A percentile compares a stretch with the other conserved stretches of the same genome.
These are phyloP conservation scores for Dictyostelium intermedium DNA, from an alignment of 78 protist species.

Conservation along the genomic window DNA sequence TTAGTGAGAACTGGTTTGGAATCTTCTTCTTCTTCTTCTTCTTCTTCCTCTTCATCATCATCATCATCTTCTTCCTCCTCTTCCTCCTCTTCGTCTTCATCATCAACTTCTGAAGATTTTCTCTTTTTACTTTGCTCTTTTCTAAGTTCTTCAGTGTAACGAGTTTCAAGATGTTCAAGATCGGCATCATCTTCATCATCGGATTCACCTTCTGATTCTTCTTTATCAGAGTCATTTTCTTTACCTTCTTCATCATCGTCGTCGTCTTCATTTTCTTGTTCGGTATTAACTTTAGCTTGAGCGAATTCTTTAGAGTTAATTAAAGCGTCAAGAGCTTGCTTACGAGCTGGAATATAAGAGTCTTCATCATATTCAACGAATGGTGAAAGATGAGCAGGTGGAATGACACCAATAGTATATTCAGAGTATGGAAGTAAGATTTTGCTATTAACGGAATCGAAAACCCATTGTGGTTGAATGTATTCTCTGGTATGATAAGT, in stretches of 20 bases:
- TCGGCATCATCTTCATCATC: conserved; percentile 60
- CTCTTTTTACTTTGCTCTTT: neutral
- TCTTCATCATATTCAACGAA: conserved; percentile 84
- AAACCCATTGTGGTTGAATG: conserved; percentile 98
- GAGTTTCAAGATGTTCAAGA: conserved; percentile 22
- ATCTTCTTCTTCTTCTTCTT: neutral
- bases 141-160: conserved; percentile 32
- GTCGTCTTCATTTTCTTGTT: neutral
- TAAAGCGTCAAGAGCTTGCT: conserved; percentile 52
- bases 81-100: neutral
- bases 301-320: conserved; percentile 59
- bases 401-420: conserved; percentile 78
- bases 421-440: conserved; percentile 57
- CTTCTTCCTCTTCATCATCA: neutral
- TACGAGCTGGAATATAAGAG: conserved; percentile 62
- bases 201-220: conserved; percentile 28
- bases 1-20: neutral
- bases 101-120: conserved; percentile 16
- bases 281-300: neutral
- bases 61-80: neutral
- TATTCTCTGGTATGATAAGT: conserved; percentile 57
- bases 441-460: conserved; percentile 91
- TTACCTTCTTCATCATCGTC: neutral
- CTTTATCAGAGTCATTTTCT: neutral
- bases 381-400: conserved; percentile 98